A percentile compares a stretch with the other conserved stretches of the same genome.
Evolutionary conservation across 805 yeast species (phyloP).

Genomic region (Candida dajiaensis): DNA sequence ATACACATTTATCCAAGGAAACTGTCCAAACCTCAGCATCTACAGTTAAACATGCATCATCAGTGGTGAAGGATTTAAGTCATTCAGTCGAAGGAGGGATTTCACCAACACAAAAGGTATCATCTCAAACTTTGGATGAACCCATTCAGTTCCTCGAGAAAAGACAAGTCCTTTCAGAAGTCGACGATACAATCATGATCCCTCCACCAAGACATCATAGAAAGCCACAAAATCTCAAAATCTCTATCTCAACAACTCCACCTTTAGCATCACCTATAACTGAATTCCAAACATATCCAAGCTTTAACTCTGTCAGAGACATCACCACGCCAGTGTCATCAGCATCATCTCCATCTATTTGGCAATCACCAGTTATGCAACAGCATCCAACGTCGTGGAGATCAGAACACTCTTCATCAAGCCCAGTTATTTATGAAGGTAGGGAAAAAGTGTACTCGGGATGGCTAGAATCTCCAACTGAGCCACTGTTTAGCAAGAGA

Average conservation of each 20-base stretch:
- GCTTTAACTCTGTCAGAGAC: neutral
- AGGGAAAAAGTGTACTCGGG: neutral
- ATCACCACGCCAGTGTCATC: constrained; percentile 1
- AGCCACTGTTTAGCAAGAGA: neutral
- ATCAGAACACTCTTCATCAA: constrained; percentile 1
- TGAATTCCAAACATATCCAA: neutral
- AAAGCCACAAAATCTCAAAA: constrained; percentile 12
- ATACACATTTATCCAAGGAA: neutral
- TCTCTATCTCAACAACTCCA: constrained; percentile 21
- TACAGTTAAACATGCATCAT: neutral
- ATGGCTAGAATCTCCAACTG: neutral
- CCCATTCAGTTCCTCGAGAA: neutral
- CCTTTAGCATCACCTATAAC: constrained; percentile 20
- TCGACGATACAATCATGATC: too few species aligned
- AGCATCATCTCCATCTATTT: constrained; percentile 13
- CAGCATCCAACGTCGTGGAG: neutral
- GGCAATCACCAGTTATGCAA: constrained; percentile 19
- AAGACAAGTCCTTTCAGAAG: too few species aligned
- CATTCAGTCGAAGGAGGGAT: neutral
- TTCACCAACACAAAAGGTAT: neutral
- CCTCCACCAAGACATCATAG: neutral
- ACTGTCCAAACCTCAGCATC: neutral
- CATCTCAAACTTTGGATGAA: neutral
- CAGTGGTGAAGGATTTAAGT: neutral
- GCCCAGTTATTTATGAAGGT: constrained; percentile 1